Conservation (phyloP, 768 basidiomycete species). For the Boletus reticulatus region DNA sequence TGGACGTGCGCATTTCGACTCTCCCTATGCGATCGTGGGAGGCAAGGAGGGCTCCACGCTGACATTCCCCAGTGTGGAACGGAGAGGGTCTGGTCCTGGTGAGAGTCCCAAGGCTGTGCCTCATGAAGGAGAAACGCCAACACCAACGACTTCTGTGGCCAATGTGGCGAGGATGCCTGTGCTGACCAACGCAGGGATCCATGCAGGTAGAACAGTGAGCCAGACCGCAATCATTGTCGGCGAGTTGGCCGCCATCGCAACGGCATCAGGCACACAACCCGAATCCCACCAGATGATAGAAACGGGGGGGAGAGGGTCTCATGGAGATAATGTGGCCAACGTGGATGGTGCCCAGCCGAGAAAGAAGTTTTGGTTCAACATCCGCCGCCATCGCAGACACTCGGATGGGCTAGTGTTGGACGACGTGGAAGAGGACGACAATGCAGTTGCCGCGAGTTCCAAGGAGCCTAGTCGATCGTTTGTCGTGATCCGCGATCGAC, state of each 20-base stretch:
- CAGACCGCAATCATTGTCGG: conserved; percentile 85
- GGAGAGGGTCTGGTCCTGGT: conserved; percentile 27
- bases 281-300: conserved; percentile 25
- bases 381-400: conserved; percentile 57
- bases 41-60: conserved; percentile 51
- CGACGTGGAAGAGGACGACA: conserved; percentile 19
- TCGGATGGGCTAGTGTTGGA: conserved; percentile 49
- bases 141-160: conserved; percentile 49
- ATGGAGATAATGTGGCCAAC: conserved; percentile 26
- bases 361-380: conserved; percentile 71
- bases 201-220: conserved; percentile 73
- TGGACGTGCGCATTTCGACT: conserved; percentile 80
- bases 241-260: conserved; percentile 33
- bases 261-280: conserved; percentile 12
- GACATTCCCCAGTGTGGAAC: conserved; percentile 65
- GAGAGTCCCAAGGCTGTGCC: conserved; percentile 22
- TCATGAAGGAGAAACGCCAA: conserved; percentile 39
- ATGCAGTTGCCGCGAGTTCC: conserved; percentile 30
- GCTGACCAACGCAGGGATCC: conserved; percentile 34
- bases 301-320: conserved; percentile 13
- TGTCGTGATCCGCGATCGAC: conserved; percentile 64
- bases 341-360: conserved; percentile 47
- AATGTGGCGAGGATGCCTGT: conserved; percentile 44
- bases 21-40: conserved; percentile 75
- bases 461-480: conserved; percentile 53